Percentiles rank a stretch among this genome's conserved stretches.
Conservation (phyloP, 495 filamentous ascomycete species). For the Neurospora tetrasperma region DNA sequence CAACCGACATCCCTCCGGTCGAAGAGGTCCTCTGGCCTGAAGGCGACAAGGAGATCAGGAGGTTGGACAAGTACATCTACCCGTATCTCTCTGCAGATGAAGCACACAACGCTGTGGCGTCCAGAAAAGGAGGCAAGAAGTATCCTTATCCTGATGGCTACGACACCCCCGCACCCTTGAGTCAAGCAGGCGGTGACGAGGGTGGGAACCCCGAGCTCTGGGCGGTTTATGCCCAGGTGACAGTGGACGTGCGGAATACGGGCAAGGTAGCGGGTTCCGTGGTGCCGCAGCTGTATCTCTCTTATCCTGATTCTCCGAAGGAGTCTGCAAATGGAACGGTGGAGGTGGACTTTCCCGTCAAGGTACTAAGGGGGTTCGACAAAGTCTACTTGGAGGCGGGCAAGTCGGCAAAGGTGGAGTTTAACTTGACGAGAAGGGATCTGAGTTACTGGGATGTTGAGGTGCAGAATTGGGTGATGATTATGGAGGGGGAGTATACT, state of each 20-base stretch:
- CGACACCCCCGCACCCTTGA: slow-evolving; percentile 40
- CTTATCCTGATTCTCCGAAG: slow-evolving; percentile 41
- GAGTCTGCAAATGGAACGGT: slow-evolving; percentile 30
- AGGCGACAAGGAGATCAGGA: slow-evolving; percentile 36
- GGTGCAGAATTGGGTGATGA: slow-evolving; percentile 76
- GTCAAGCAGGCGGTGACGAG: slow-evolving; percentile 64
- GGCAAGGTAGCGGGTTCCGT: slow-evolving; percentile 55
- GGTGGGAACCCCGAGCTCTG: slow-evolving; percentile 83
- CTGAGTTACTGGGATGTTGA: slow-evolving; percentile 68
- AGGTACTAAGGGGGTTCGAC: slow-evolving; percentile 70
- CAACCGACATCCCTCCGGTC: slow-evolving; percentile 44
- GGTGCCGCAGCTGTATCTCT: slow-evolving; percentile 78
- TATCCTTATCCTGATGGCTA: slow-evolving; percentile 72
- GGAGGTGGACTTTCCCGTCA: slow-evolving; percentile 60
- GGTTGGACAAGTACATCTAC: slow-evolving; percentile 73
- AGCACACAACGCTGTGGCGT: background rate
- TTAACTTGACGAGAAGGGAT: slow-evolving; percentile 70
- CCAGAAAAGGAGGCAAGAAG: fast-evolving
- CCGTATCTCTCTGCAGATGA: slow-evolving; percentile 55
- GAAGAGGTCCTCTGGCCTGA: slow-evolving; percentile 53
- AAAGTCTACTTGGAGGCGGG: slow-evolving; percentile 55
- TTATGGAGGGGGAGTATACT: slow-evolving; percentile 33
- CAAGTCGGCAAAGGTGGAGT: slow-evolving; percentile 48
- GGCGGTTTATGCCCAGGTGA: slow-evolving; percentile 26
- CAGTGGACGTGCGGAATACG: slow-evolving; percentile 60